Evolutionary conservation across 2,329 filamentous ascomycete genomes (phyloP).

Genomic region (Ophiostoma piceae): DNA sequence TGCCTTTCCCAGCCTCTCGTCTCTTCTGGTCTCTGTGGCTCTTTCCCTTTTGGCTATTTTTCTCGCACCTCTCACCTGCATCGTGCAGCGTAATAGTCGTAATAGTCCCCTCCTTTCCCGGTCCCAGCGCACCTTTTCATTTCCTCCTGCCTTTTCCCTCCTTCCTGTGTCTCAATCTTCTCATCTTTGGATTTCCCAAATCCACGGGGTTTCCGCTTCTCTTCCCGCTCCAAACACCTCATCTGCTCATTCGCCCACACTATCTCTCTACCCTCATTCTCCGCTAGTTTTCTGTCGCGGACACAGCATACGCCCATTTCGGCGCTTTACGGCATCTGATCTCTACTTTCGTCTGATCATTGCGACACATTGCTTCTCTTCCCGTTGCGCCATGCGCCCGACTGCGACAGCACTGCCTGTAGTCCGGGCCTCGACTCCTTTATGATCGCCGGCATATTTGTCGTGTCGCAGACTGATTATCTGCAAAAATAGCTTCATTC

Average conservation of each 20-base stretch:
- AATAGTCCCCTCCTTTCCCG: constrained; percentile 12
- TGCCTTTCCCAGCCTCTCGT: constrained; percentile 21
- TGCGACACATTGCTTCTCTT: background rate
- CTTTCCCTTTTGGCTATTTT: constrained; percentile 9
- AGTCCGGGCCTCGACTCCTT: constrained; percentile 19
- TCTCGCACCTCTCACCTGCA: constrained; percentile 13
- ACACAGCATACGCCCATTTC: background rate
- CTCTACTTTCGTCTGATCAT: constrained; percentile 7
- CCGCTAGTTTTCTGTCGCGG: background rate
- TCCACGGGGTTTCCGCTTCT: background rate
- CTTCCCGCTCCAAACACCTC: background rate
- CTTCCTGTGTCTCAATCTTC: background rate
- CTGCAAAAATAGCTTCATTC: too few relatives aligned
- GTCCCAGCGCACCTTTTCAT: background rate
- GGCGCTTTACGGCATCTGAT: background rate
- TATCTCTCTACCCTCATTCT: background rate
- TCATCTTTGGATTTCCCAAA: background rate
- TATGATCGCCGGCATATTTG: constrained; percentile 1
- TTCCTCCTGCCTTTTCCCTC: background rate
- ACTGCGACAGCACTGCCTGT: constrained; percentile 22
- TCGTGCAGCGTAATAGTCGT: constrained; percentile 17
- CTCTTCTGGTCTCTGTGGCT: constrained; percentile 19
- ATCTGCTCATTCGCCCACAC: background rate
- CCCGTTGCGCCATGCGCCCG: constrained; percentile 25
- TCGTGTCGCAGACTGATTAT: background rate